Base-by-base conservation (phyloP, 129 eudicot genomes). In the Saussurea involucrata region DNA sequence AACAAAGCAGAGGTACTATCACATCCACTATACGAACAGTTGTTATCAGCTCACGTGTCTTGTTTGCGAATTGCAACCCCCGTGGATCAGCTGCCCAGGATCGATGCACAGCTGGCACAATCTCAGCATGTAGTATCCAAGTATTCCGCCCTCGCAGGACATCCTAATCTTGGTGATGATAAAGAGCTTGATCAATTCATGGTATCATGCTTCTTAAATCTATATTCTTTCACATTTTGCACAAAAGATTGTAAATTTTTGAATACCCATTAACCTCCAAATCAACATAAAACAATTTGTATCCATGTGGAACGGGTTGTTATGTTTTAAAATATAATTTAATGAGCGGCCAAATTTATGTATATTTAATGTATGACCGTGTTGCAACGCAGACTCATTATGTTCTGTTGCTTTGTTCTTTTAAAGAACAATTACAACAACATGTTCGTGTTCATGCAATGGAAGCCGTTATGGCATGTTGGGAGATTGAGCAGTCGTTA, bases 401-500 rank as follows among this genome's bases (percentile, higher is more conserved):
- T 61, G 96, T 92, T 76, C 84, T 92, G 63, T 77, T 92, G 79
- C 92, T 92, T 15, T 90, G 93, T 88, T 88, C 96, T 29, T 92
- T 92, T 64, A 92, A 92, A 86, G 98, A 92, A 71, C 96, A 92
- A 70, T 81, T 92, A 21, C 96, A 92, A 80, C 96, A 90, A 73
- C 96, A 92, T 71, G 97, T 92, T 65, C 96, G 97, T 4, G 96
- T 92, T 22, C 97, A 92, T 74, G 97, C 97, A 24, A 92, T 92
- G 97, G 97, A 92, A 84, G 96, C 97, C 22, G 97, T 92, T 63
- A 92, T 92, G 96, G 96, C 97, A 29, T 92, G 97, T 83, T 92
- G 97, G 97, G 96, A 92, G 71, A 88, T 92, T 8, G 97, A 92
- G 66, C 97, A 89, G 75, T 92, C 96, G 58, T 80, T 92, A 69